These are phyloP conservation scores for Lasiodiplodia citricola DNA, from an alignment of 2,329 filamentous ascomycete species.

Conservation along the genomic window DNA sequence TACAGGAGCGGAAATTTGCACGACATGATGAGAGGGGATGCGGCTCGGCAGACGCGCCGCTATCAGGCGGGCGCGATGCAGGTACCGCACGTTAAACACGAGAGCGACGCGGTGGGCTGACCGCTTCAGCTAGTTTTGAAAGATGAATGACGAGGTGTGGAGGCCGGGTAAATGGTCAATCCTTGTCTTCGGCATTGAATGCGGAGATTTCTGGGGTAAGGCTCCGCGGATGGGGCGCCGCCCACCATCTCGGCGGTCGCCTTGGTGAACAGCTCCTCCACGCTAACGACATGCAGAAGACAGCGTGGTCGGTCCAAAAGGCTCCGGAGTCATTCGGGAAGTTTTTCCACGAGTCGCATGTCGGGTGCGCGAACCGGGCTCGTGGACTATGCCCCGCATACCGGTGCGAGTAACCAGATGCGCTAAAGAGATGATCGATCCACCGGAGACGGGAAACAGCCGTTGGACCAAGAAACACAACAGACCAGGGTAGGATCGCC, in stretches of 20 bases:
- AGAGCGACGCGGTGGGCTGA: conserved; percentile 15
- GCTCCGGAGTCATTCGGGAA: neutral
- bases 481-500: neutral
- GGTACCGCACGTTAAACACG: conserved; percentile 11
- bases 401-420: conserved; percentile 7
- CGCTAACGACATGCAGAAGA: conserved; percentile 13
- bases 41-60: conserved; percentile 13
- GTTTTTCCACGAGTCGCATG: conserved; percentile 21
- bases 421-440: conserved; percentile 19
- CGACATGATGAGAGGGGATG: neutral
- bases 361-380: conserved; percentile 6
- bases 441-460: conserved; percentile 14
- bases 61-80: conserved; percentile 3
- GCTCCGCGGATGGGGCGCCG: conserved; percentile 7
- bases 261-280: neutral
- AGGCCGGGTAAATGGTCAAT: conserved; percentile 7
- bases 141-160: neutral
- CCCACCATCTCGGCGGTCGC: neutral
- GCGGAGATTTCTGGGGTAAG: conserved; percentile 16
- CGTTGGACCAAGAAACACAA: neutral
- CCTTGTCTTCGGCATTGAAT: conserved; percentile 3
- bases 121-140: neutral
- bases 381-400: neutral
- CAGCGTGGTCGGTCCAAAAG: neutral
- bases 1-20: conserved; percentile 8